Evolutionary conservation across 176 grass and related monocot species (phyloP), one percentile per base, ranked within the genome.

Genomic region (Cenchrus fungigraminus): DNA sequence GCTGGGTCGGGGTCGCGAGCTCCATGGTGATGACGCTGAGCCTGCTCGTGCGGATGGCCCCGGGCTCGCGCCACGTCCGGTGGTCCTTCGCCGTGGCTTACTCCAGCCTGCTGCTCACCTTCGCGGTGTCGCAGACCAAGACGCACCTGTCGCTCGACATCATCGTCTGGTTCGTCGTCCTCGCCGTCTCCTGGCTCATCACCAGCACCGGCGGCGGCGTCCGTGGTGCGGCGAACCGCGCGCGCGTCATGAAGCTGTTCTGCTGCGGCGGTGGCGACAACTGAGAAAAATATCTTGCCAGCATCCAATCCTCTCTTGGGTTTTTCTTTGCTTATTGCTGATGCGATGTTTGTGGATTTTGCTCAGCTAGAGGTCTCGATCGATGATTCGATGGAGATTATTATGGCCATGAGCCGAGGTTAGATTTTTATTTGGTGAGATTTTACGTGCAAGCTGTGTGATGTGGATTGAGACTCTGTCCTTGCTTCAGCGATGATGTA

Each of bases 11-110:
- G 3, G 85, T 92, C 13, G 73, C 32, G 73, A 88, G 86, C 73
- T 92, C 90, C 6, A 88, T 88, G 83, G 32, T 86, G 40, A 60
- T 87, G 85, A 91, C 85, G 31, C 59, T 91, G 69, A 83, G 66
- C 59, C 62, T 91, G 64, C 89, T 91, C 62, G 82, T 79, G 63
- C 12, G 89, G 32, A 74, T 81, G 44, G 6, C 69, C 17, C 80
- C 79, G 17, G 6, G 71, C 0, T 87, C 89, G 31, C 59, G 59
- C 56, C 84, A 77, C 8, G 73, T 90, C 3, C 68, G 84, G 40
- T 87, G 74, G 73, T 82, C 89, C 1, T 90, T 90, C 28, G 13
- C 12, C 0, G 80, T 87, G 32, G 79, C 89, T 28, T 90, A 84
- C 84, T 79, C 84, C 43, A 84, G 74, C 68, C 80, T 90, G 47